Percentiles rank a stretch among this genome's conserved stretches.
Conservation (phyloP, 257 asterid species). For the Phtheirospermum japonicum region DNA sequence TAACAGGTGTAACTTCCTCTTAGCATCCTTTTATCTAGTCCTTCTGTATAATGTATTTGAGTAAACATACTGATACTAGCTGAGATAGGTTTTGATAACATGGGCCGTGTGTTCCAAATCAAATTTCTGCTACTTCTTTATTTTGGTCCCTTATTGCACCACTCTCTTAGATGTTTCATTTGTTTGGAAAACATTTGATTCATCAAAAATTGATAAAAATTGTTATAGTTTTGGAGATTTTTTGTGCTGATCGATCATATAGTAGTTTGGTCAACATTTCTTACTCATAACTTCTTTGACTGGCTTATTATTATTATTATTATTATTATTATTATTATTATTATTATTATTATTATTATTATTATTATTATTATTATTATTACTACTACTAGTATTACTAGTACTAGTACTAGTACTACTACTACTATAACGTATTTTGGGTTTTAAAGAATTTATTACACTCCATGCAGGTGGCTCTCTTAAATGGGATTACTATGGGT, state of each 20-base stretch:
- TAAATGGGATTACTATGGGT: conserved; percentile 97
- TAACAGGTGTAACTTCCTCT: conserved; percentile 7
- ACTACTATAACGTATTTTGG: not conserved
- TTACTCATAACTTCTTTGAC: not conserved
- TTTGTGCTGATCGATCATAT: not conserved
- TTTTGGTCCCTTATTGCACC: conserved; percentile 17
- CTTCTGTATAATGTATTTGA: not conserved
- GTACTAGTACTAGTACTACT: no score
- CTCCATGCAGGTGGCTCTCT: conserved; percentile 78
- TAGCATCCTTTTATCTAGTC: conserved; percentile 3
- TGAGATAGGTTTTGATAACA: conserved; percentile 8
- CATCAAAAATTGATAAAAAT: not conserved
- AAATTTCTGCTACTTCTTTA: conserved; percentile 4
- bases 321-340: conserved; percentile 1
- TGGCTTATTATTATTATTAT: conserved; percentile 6
- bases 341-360: conserved; percentile 4
- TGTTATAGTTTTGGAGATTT: not conserved
- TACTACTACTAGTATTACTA: not conserved
- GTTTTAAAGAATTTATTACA: conserved; percentile 8
- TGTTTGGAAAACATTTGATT: not conserved
- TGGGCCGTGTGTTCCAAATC: conserved; percentile 8
- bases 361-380: conserved; percentile 1
- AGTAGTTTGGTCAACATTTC: not conserved
- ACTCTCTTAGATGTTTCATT: conserved; percentile 5
- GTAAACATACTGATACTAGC: not conserved